A percentile compares a stretch with the other conserved stretches of the same genome.
These are phyloP conservation scores for Pavlovales sp. DNA, from an alignment of 208 protist genomes.

Conservation along the genomic window DNA sequence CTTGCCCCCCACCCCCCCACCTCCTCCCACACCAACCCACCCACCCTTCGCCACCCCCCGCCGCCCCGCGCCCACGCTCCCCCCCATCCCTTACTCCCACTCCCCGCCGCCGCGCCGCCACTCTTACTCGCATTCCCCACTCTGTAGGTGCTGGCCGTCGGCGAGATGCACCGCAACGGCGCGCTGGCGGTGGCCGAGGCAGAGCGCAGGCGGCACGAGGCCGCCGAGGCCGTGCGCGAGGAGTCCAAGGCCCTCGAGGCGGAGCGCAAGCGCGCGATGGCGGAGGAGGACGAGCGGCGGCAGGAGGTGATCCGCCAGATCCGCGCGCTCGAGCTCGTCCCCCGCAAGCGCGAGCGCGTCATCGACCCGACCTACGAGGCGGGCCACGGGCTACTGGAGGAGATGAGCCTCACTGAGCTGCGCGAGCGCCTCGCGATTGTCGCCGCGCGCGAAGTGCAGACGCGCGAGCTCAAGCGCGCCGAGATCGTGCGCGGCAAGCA, in stretches of 20 bases:
- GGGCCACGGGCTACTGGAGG: conserved; percentile 46
- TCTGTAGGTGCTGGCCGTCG: neutral
- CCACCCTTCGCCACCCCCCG: too few relatives aligned
- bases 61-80: too few relatives aligned
- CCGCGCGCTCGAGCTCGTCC: conserved; percentile 50
- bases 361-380: conserved; percentile 51
- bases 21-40: too few relatives aligned
- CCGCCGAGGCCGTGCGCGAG: conserved; percentile 7
- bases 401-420: conserved; percentile 57
- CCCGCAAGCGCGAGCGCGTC: neutral
- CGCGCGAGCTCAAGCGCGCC: conserved; percentile 22
- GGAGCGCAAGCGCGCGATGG: neutral
- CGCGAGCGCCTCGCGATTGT: conserved; percentile 39
- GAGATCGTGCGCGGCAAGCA: conserved; percentile 51
- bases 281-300: conserved; percentile 16
- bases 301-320: conserved; percentile 54
- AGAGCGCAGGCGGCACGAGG: neutral
- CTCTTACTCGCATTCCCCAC: too few relatives aligned
- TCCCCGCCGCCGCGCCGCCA: too few relatives aligned
- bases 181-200: conserved; percentile 18
- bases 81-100: too few relatives aligned
- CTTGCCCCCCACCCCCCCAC: too few relatives aligned
- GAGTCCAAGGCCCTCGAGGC: conserved; percentile 7
- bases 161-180: neutral
- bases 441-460: neutral